Base-by-base conservation (phyloP, 2,329 filamentous ascomycete species). In the Aspergillus udagawae region DNA sequence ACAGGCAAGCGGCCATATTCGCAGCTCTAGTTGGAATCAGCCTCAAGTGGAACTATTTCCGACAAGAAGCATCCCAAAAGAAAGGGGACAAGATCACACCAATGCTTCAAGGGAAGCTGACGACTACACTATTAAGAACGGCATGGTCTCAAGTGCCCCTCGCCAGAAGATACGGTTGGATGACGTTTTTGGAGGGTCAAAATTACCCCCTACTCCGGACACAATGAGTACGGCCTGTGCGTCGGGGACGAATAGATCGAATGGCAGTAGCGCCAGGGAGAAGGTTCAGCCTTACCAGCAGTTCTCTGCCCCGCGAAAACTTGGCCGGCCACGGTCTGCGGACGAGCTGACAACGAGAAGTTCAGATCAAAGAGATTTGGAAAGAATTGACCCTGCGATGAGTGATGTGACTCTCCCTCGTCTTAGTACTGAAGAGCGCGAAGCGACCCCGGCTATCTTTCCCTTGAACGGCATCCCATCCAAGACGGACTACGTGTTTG, bases 161-260 rank as follows among this genome's bases (percentile, higher is more conserved):
- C 67, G 58, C 38, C 65, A 66, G 20, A 70, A 66, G 9, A 65
- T 67, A n/a, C 65, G 63, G 20, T 51, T 70, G 35, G 71, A 74
- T 27, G 63, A 63, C 14, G 58, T 74, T 2, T 76, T 76, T 53
- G 72, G 65, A 2, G 65, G 68, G 4, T 61, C 67, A 10, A 69
- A 65, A 17, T 64, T 77, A 4, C 75, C 75, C 21, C 75, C 74
- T 12, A 77, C 75, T 1, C 75, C 75, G 3, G 75, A 77, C 53
- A 77, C 75, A 1, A 77, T 77, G 75, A 76, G 72, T 49, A 77
- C 74, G 2, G 70, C 72, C 49, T 66, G 70, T 52, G 68, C 67
- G 23, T 63, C 63, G 7, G 65, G 63, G 1, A 65, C 66, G 14
- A 71, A 71, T 42, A 59, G 69, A 25, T 75, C 74, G 1, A 71